Evolutionary conservation across 2,329 filamentous ascomycete species (phyloP), one percentile per base, ranked within the genome.

Genomic region (Xylogone sp.): DNA sequence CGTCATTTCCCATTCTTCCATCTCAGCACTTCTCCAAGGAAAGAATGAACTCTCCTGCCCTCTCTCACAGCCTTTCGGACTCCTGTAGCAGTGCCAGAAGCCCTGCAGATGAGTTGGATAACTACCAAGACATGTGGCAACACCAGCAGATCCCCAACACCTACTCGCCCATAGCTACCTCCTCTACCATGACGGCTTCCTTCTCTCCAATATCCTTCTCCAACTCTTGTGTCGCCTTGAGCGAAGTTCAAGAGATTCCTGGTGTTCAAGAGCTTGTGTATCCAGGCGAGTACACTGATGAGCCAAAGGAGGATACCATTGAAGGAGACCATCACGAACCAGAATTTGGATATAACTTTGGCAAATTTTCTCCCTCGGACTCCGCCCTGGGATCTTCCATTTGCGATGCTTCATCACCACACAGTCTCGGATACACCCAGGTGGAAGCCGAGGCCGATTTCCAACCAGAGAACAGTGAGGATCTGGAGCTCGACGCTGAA

Each of bases 231-330:
- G 61, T 66, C n/a, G 59, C 62, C 20, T 51, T 64, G 43, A 59
- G 52, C 42, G 57, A 65, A 52, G 56, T 65, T 12, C 64, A 65
- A 51, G 50, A 42, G 3, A 51, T 64, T 46, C 51, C 60, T 8
- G 62, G 64, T 48, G 31, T 52, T 1, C 52, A 61, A 24, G 59
- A 64, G 24, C 21, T 19, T 52, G 27, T 34, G 48, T 42, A 52
- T 7, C 55, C 60, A 29, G 59, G 59, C 43, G 50, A 51, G 20
- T 62, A 59, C 24, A 46, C 43, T 1, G 54, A 59, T 12, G 45
- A 48, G 7, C 34, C 34, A n/a, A 50, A 21, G 34, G 53, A 60
- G 7, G 58, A 57, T 31, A 39, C 20, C 2, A 49, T 50, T 8
- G 51, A 59, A 13, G 22, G 34, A 18, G 45, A 56, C 5, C 6